Evolutionary conservation across 495 filamentous ascomycete species (phyloP).

Genomic region (Aspergillus nidulans): DNA sequence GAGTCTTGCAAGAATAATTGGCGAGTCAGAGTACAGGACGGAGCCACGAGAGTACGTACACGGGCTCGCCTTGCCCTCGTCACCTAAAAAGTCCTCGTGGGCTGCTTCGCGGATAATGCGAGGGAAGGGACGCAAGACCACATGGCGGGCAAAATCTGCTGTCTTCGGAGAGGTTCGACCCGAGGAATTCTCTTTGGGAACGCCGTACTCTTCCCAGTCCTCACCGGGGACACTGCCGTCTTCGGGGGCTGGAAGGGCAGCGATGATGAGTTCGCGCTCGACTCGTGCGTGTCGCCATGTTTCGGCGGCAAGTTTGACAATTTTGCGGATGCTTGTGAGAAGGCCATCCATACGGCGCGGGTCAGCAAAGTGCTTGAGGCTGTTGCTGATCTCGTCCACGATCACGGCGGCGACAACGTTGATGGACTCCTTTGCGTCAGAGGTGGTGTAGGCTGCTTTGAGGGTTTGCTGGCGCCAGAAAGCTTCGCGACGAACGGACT

Average conservation of each 20-base stretch:
- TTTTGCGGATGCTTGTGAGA: slow-evolving; percentile 46
- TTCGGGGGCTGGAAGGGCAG: slow-evolving; percentile 48
- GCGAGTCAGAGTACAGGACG: slow-evolving; percentile 52
- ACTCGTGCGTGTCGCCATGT: slow-evolving; percentile 62
- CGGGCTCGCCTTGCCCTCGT: slow-evolving; percentile 33
- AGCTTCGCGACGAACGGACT: slow-evolving; percentile 57
- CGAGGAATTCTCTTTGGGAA: slow-evolving; percentile 21
- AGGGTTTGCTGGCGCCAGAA: slow-evolving; percentile 63
- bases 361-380: slow-evolving; percentile 56
- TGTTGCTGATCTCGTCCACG: slow-evolving; percentile 57
- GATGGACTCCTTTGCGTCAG: slow-evolving; percentile 57
- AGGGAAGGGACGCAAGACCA: slow-evolving; percentile 53
- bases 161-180: slow-evolving; percentile 11
- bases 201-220: slow-evolving; percentile 45
- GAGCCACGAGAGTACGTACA: slow-evolving; percentile 50
- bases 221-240: slow-evolving; percentile 35
- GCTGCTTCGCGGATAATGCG: slow-evolving; percentile 52
- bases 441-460: slow-evolving; percentile 59
- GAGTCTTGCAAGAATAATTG: slow-evolving; percentile 45
- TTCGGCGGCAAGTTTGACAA: slow-evolving; percentile 61
- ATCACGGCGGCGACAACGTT: slow-evolving; percentile 57
- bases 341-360: slow-evolving; percentile 51
- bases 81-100: slow-evolving; percentile 48
- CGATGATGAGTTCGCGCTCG: slow-evolving; percentile 57
- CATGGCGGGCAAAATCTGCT: slow-evolving; percentile 33